phyloP scores from a whole-genome alignment of 2,329 filamentous ascomycete species.

The Harringtonia aguacate region DNA sequence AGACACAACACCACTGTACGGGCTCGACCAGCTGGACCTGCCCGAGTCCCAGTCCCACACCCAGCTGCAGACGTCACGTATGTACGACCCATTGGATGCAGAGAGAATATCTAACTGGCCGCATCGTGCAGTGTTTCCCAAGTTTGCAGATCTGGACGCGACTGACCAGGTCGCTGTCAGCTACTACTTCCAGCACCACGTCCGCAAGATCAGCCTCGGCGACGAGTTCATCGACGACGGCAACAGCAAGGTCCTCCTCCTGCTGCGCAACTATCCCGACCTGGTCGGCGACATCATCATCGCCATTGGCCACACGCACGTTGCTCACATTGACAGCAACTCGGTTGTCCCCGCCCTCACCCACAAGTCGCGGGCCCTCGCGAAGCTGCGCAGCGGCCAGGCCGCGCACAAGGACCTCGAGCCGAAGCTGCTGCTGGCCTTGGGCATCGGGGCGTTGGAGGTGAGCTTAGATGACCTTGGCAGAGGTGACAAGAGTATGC shows the following conservation, averaged over 20 bases:
- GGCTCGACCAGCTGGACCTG: too few relatives aligned
- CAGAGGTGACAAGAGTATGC: not conserved
- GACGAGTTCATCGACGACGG: not conserved
- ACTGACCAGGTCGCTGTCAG: not conserved
- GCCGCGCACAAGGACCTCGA: not conserved
- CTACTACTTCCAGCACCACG: not conserved
- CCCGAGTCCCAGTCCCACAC: too few relatives aligned
- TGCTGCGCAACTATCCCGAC: not conserved
- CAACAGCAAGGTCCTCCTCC: not conserved
- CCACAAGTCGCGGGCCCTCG: not conserved
- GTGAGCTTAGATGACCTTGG: not conserved
- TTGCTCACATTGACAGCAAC: not conserved
- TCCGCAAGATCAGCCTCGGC: not conserved
- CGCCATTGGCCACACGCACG: not conserved
- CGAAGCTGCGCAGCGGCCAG: not conserved
- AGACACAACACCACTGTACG: not conserved
- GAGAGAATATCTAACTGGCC: too few relatives aligned
- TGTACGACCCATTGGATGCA: too few relatives aligned
- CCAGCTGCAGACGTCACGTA: too few relatives aligned
- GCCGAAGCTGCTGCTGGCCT: not conserved
- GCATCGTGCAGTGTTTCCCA: too few relatives aligned
- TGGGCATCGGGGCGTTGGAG: not conserved
- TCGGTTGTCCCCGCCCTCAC: not conserved
- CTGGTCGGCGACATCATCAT: not conserved
- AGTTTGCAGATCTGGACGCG: not conserved